A percentile compares a stretch with the other conserved stretches of the same genome.
Conservation (phyloP, 2,329 filamentous ascomycete genomes). For the Diplodia corticola region DNA sequence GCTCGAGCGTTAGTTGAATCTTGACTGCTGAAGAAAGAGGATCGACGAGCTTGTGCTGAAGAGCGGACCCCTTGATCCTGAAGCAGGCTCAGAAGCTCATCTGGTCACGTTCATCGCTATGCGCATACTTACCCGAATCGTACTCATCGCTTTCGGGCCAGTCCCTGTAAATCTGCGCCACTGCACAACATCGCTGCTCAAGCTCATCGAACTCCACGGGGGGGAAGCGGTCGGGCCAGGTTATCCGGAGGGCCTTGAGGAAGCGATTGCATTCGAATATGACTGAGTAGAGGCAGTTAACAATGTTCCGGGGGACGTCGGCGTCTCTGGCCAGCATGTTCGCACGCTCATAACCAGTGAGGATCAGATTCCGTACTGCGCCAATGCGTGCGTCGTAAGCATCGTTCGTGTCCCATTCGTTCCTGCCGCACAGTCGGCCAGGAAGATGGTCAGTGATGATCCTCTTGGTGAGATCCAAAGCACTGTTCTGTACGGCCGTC, state of each 20-base stretch:
- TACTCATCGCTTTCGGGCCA: slow-evolving; percentile 22
- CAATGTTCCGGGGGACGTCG: not conserved
- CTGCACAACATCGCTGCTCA: not conserved
- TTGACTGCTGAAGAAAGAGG: not conserved
- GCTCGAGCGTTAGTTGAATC: not conserved
- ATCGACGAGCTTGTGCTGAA: not conserved
- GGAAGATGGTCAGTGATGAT: slow-evolving; percentile 27
- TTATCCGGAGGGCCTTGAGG: not conserved
- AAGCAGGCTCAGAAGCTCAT: not conserved
- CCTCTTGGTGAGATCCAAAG: slow-evolving; percentile 28
- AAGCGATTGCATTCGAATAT: slow-evolving; percentile 5
- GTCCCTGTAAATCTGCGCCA: not conserved
- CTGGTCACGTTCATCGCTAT: not conserved
- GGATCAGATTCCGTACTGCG: not conserved
- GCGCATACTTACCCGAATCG: slow-evolving; percentile 22
- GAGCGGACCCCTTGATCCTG: not conserved
- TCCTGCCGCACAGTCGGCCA: not conserved
- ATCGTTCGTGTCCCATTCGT: not conserved
- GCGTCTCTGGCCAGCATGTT: not conserved
- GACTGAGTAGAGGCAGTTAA: slow-evolving; percentile 1
- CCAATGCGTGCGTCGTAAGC: not conserved
- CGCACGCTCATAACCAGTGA: not conserved
- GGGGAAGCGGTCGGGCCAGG: not conserved
- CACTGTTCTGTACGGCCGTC: slow-evolving; percentile 32
- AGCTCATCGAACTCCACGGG: not conserved